phyloP scores from a whole-genome alignment of 441 rosid genomes.

The Aquilaria agallochum region DNA sequence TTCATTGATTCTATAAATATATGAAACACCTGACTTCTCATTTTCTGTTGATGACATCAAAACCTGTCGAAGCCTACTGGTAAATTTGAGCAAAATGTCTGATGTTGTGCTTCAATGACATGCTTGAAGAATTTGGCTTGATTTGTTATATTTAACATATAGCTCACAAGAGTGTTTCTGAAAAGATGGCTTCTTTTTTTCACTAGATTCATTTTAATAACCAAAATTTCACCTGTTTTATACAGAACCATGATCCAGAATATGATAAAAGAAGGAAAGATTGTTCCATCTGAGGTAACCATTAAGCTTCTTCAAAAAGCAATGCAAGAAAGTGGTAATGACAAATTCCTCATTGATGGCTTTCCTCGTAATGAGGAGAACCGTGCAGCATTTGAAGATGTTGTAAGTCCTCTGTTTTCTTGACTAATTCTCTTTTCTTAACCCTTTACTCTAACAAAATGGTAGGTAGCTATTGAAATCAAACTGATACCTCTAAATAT shows the following conservation, averaged over 20 bases:
- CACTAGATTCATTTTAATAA: no score
- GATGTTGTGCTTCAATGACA: no score
- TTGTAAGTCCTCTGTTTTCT: conserved; percentile 43
- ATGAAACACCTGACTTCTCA: no score
- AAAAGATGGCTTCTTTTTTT: no score
- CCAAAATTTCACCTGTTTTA: conserved; percentile 6
- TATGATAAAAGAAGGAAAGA: conserved; percentile 78
- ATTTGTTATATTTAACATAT: no score
- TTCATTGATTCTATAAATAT: no score
- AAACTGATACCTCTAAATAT: neutral
- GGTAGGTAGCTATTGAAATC: conserved; percentile 1
- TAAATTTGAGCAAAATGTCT: no score
- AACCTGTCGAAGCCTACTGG: no score
- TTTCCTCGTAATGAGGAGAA: conserved; percentile 95
- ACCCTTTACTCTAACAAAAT: neutral
- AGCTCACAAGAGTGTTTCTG: no score
- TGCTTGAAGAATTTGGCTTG: no score
- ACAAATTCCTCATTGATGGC: conserved; percentile 88
- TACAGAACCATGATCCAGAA: conserved; percentile 81
- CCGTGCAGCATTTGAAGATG: conserved; percentile 77
- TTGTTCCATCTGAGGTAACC: conserved; percentile 94
- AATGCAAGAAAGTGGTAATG: conserved; percentile 62
- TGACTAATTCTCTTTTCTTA: neutral
- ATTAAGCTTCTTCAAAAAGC: conserved; percentile 83
- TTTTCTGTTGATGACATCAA: no score